Evolutionary conservation across 768 basidiomycete species (phyloP).

Genomic region (Dendrothele bispora): DNA sequence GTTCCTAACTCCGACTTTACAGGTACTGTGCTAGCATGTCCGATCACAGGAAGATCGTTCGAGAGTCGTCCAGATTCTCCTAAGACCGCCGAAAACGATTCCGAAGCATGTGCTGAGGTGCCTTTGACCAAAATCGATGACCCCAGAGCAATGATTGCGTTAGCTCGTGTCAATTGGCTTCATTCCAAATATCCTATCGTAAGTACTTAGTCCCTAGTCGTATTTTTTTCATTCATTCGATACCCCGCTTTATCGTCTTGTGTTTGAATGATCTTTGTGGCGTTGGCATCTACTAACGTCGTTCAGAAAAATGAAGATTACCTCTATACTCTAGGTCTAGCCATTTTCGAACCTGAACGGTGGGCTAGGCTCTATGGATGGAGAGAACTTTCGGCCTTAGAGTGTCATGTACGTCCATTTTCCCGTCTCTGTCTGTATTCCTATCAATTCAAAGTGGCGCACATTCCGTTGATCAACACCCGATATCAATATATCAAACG

Average conservation of each 20-base stretch:
- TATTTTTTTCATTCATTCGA: too few species aligned
- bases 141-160: constrained; percentile 39
- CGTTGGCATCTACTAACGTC: neutral
- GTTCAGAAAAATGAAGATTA: constrained; percentile 40
- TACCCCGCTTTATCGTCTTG: too few species aligned
- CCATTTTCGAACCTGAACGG: constrained; percentile 36
- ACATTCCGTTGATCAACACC: too few species aligned
- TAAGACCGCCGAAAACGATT: neutral
- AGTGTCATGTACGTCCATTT: constrained; percentile 41
- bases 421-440: too few species aligned
- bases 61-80: neutral
- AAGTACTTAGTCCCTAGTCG: too few species aligned
- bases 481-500: too few species aligned
- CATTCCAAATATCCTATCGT: constrained; percentile 43
- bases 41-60: constrained; percentile 17
- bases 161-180: constrained; percentile 42
- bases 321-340: constrained; percentile 39
- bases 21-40: constrained; percentile 39
- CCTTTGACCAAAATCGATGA: too few species aligned
- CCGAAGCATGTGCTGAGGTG: neutral
- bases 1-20: neutral
- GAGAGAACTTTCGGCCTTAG: constrained; percentile 44
- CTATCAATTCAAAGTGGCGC: too few species aligned
- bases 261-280: neutral
- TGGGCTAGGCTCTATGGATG: constrained; percentile 46